These are phyloP conservation scores for Erodium maritimum DNA, from an alignment of 345 rosid species.

Conservation along the genomic window DNA sequence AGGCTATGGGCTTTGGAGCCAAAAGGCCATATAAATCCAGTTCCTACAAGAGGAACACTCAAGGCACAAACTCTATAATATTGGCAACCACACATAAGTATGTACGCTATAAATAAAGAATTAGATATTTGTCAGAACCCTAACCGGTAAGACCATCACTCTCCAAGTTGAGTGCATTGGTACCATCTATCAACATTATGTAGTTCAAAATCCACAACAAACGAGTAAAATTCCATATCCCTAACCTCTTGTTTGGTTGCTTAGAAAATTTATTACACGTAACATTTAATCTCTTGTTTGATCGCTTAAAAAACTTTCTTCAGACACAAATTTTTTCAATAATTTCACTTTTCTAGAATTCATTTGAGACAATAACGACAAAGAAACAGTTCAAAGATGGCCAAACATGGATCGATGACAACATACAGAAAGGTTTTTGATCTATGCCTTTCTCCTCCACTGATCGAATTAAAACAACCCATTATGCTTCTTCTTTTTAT, in stretches of 20 bases:
- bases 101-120: conserved; percentile 31
- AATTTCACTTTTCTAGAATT: no score
- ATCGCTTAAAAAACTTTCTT: conserved; percentile 18
- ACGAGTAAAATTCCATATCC: conserved; percentile 33
- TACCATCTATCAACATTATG: conserved; percentile 82
- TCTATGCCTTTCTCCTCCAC: not conserved
- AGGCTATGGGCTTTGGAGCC: no score
- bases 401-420: conserved; percentile 78
- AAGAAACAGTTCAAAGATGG: conserved; percentile 95
- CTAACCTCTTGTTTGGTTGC: not conserved
- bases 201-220: conserved; percentile 91
- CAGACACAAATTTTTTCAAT: conserved; percentile 82
- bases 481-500: no score
- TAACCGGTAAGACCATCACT: conserved; percentile 88
- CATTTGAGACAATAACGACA: no score
- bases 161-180: conserved; percentile 92
- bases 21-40: no score
- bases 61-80: no score
- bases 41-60: no score
- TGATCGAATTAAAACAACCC: not conserved
- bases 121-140: conserved; percentile 93
- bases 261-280: conserved; percentile 35
- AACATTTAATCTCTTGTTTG: no score
- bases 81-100: no score
- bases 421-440: conserved; percentile 66